phyloP scores from a whole-genome alignment of 192 early-diverging fungal species.

The Coemansia sp. region DNA sequence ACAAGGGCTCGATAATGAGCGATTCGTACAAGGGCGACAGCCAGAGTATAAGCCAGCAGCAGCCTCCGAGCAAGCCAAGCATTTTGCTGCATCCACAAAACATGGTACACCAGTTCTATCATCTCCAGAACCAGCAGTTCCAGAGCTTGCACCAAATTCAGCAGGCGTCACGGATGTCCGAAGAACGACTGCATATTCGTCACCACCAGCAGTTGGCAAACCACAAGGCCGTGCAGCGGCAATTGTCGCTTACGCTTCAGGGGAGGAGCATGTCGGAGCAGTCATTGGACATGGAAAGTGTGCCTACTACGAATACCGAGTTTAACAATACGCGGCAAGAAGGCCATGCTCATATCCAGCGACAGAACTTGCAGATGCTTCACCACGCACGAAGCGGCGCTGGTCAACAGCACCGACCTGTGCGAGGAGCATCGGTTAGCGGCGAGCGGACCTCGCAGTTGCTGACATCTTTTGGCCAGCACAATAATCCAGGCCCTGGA shows the following conservation, averaged over 20 bases:
- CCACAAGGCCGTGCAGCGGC: constrained; percentile 2
- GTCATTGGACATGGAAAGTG: background rate
- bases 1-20: constrained; percentile 32
- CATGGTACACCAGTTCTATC: constrained; percentile 42
- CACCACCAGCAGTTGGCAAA: background rate
- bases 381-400: background rate
- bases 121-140: constrained; percentile 46
- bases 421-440: background rate
- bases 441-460: background rate
- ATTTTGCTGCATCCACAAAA: constrained; percentile 21
- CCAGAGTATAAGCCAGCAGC: constrained; percentile 24
- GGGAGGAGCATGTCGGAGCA: constrained; percentile 12
- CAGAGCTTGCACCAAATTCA: constrained; percentile 41
- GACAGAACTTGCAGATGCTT: background rate
- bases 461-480: background rate
- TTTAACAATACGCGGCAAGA: background rate
- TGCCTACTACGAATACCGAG: background rate
- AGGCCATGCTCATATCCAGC: background rate
- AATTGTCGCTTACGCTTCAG: constrained; percentile 2
- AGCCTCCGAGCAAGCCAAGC: constrained; percentile 13
- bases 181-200: constrained; percentile 7
- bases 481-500: background rate
- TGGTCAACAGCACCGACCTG: background rate
- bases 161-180: constrained; percentile 19
- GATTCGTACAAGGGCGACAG: constrained; percentile 23